phyloP scores from a whole-genome alignment of 306 rosid genomes.

The Quercus rubra region DNA sequence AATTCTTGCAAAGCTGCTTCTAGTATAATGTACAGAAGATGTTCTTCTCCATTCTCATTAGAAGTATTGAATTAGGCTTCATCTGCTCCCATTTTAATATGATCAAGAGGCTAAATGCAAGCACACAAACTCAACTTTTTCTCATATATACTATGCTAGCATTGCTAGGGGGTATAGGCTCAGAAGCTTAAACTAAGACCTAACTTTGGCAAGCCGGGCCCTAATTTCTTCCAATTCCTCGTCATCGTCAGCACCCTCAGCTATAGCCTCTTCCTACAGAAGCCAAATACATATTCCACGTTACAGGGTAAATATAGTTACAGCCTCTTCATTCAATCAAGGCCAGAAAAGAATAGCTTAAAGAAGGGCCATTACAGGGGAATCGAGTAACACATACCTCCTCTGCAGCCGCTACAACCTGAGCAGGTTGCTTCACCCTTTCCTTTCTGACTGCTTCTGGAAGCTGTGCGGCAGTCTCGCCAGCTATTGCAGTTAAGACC shows the following conservation, averaged over 20 bases:
- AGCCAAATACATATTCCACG: background rate
- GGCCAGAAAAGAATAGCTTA: background rate
- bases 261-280: slow-evolving; percentile 57
- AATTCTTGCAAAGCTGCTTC: too few relatives aligned
- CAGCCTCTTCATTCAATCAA: slow-evolving; percentile 6
- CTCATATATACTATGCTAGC: too few relatives aligned
- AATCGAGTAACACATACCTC: slow-evolving; percentile 40
- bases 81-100: too few relatives aligned
- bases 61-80: too few relatives aligned
- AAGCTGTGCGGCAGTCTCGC: slow-evolving; percentile 94
- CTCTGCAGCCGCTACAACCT: slow-evolving; percentile 38
- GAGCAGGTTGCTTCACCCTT: slow-evolving; percentile 63
- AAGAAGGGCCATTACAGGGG: background rate
- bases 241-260: slow-evolving; percentile 69
- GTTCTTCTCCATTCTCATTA: too few relatives aligned
- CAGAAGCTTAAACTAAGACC: slow-evolving; percentile 34
- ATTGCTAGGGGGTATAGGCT: too few relatives aligned
- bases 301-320: too few relatives aligned
- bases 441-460: slow-evolving; percentile 86
- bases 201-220: slow-evolving; percentile 73
- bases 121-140: too few relatives aligned
- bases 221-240: slow-evolving; percentile 73
- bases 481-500: slow-evolving; percentile 84
- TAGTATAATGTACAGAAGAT: too few relatives aligned
- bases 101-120: too few relatives aligned